Evolutionary conservation across 2,329 filamentous ascomycete species (phyloP).

Genomic region (Metarhizium anisopliae): DNA sequence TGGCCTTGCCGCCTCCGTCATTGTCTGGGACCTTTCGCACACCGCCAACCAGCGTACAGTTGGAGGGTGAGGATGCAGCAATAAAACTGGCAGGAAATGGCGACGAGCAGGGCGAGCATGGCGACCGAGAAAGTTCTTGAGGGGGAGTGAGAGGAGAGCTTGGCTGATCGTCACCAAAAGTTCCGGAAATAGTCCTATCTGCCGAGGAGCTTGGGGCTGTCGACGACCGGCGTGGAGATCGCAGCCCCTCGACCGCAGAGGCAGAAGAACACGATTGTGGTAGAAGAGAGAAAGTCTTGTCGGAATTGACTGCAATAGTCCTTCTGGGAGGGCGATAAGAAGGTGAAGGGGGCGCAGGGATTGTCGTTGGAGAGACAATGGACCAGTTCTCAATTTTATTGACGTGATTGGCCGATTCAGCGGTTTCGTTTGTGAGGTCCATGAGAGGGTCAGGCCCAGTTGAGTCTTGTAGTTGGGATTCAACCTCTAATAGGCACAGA

Average conservation of each 20-base stretch:
- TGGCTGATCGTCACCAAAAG: constrained; percentile 34
- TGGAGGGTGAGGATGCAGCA: constrained; percentile 35
- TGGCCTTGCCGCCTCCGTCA: background rate
- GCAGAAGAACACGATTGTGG: constrained; percentile 22
- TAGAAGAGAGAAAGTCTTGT: constrained; percentile 50
- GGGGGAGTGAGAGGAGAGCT: constrained; percentile 41
- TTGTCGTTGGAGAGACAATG: background rate
- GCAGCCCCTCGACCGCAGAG: constrained; percentile 21
- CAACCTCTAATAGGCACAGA: background rate
- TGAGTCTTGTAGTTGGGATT: background rate
- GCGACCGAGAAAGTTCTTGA: constrained; percentile 24
- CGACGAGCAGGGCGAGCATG: constrained; percentile 6
- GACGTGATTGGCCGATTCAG: background rate
- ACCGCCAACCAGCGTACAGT: constrained; percentile 45
- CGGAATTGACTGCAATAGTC: constrained; percentile 41
- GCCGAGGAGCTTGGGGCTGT: constrained; percentile 38
- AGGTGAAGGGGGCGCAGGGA: constrained; percentile 16
- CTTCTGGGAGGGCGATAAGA: constrained; percentile 20
- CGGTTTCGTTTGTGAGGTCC: background rate
- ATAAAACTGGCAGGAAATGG: constrained; percentile 7
- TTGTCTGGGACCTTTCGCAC: constrained; percentile 38
- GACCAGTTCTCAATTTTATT: background rate
- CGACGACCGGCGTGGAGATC: constrained; percentile 34
- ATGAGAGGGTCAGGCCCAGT: background rate
- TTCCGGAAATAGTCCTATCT: constrained; percentile 15